These are phyloP conservation scores for Tulasnella sp. DNA, from an alignment of 768 basidiomycete species.

Conservation along the genomic window DNA sequence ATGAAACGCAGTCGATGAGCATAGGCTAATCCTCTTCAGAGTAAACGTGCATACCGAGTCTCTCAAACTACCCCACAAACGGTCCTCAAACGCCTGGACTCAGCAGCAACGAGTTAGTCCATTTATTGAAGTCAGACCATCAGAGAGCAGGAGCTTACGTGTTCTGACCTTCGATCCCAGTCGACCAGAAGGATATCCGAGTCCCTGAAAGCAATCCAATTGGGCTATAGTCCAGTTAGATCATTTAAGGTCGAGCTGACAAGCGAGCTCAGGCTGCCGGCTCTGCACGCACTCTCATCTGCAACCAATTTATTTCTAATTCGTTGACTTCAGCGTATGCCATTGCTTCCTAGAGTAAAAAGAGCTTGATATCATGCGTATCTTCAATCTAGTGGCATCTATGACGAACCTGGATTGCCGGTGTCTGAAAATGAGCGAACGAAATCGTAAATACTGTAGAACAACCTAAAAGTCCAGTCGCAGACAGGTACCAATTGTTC, in stretches of 20 bases:
- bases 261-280: neutral
- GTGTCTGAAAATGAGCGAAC: too few relatives aligned
- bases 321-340: neutral
- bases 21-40: neutral
- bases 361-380: too few relatives aligned
- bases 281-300: neutral
- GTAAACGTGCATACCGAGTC: neutral
- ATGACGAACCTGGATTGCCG: neutral
- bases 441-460: neutral
- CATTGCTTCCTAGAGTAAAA: neutral
- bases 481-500: neutral
- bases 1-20: neutral
- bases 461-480: neutral
- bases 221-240: neutral
- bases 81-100: neutral
- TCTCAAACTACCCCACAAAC: neutral
- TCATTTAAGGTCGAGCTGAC: neutral
- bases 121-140: neutral
- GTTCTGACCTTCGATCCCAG: neutral
- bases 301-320: neutral
- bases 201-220: neutral
- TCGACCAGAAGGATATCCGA: neutral
- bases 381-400: neutral
- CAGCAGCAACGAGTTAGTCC: neutral
- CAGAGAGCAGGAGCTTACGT: neutral